Base-by-base conservation (phyloP, 108 stramenopile genomes). In the Cyclostephanos tholiformis region DNA sequence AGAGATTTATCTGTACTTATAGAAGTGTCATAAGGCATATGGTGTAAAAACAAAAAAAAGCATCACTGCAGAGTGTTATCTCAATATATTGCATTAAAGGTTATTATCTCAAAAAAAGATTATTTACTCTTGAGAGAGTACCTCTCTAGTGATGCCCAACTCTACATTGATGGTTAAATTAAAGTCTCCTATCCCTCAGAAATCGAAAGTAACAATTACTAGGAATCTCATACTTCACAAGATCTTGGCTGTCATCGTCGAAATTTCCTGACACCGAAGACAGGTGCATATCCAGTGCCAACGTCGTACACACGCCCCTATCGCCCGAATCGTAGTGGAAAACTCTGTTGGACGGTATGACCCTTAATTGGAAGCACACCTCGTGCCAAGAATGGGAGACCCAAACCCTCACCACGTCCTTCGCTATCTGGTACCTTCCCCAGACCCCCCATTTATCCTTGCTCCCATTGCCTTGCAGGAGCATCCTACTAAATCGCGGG, bases 381-480 rank as follows among this genome's bases (percentile, higher is more conserved):
- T 84, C 78, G 32, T 72, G 71, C 92, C 92, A 93, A 16, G 67
- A 30, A 32, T 93, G 92, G 53, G 67, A 53, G 0, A 87, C 90
- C 39, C 63, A 67, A 14, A 93, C 86, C 14, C 75, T 80, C n/a
- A 90, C 68, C 11, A 52, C 58, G 52, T 88, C 75, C 65, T 87
- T 89, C 59, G 85, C 76, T 0, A 93, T 80, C 67, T 88, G 73
- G 66, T 85, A 93, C 30, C 66, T 84, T 2, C 92, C 92, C 88
- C 86, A 89, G 4, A 93, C 89, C 0, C 82, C 84, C 64, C 82
- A 81, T 38, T 78, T 82, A 43, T 82, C 73, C 29, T 75, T 67
- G 59, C 35, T 48, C n/a, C 75, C 78, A 9, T 78, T 56, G 13
- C 71, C 77, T 20, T 79, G 71, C 36, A 88, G 29, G 32, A 80